Percentiles rank a stretch among this genome's conserved stretches.
phyloP scores from a whole-genome alignment of 1,139 yeast genomes.

The Magnusiomyces fungicola region DNA sequence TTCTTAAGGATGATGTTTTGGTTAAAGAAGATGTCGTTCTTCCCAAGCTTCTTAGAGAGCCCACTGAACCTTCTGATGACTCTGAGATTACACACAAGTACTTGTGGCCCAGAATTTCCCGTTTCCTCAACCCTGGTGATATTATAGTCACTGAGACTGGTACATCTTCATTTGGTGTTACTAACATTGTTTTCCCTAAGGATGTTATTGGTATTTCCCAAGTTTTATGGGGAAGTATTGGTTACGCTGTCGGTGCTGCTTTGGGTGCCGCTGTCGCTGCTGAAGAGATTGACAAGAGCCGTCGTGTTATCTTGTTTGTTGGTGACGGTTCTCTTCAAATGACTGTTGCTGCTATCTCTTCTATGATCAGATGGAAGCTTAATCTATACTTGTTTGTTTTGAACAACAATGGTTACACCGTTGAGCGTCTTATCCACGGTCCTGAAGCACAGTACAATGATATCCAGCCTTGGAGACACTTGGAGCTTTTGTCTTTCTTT shows the following conservation, averaged over 20 bases:
- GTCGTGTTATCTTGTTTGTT: slow-evolving; percentile 72
- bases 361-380: slow-evolving; percentile 72
- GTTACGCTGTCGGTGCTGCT: slow-evolving; percentile 79
- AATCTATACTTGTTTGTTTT: slow-evolving; percentile 76
- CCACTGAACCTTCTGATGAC: slow-evolving; percentile 25
- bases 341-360: slow-evolving; percentile 81
- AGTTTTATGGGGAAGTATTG: slow-evolving; percentile 88
- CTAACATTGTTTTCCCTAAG: slow-evolving; percentile 70
- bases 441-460: slow-evolving; percentile 67
- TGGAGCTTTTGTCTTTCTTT: slow-evolving; percentile 58
- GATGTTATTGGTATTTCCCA: slow-evolving; percentile 73
- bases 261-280: slow-evolving; percentile 84
- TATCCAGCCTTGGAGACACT: slow-evolving; percentile 78
- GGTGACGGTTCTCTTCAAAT: slow-evolving; percentile 90
- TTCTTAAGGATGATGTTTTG: slow-evolving; percentile 15
- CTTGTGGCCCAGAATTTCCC: slow-evolving; percentile 70
- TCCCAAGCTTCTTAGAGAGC: slow-evolving; percentile 19
- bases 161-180: slow-evolving; percentile 82
- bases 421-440: slow-evolving; percentile 84
- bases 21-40: slow-evolving; percentile 17
- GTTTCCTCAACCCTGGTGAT: slow-evolving; percentile 75
- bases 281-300: slow-evolving; percentile 58
- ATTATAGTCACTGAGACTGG: slow-evolving; percentile 81
- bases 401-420: slow-evolving; percentile 84
- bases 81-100: slow-evolving; percentile 61